Base-by-base conservation (phyloP, 768 basidiomycete genomes). In the Pleurotus tuoliensis region DNA sequence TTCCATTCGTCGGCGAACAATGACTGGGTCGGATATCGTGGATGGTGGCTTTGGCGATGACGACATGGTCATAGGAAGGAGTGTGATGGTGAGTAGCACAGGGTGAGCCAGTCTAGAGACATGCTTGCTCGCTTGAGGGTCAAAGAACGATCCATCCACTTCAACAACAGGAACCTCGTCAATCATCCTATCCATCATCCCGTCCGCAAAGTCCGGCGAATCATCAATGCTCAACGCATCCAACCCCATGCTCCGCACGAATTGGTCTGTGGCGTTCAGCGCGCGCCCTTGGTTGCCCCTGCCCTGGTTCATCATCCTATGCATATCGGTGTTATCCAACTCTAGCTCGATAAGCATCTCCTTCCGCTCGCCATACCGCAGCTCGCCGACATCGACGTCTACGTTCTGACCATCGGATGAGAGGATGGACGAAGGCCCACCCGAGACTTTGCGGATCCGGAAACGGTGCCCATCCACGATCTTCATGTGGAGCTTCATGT, bases 311-410 rank as follows among this genome's bases (percentile, higher is more conserved):
- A 70, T 60, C 62, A 70, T 60, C 60, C 72, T 73, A 55, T 78
- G 79, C 62, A 76, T 68, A 56, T 92, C 88, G 54, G 77, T 74
- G 64, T 92, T 91, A 66, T 94, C 90, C 58, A 97, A 81, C 73
- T 99, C 97, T 51, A 96, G 80, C 73, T 99, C 96, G 59, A 99
- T 84, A 18, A 99, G 80, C 84, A 99, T 94, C 81, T 99, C 97
- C 73, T 96, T 92, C 66, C 85, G 82, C 76, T 98, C 95, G n/a
- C 97, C 97, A 66, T 92, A 95, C 55, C 94, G 80, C 64, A 98
- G 75, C 73, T 98, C 96, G 40, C 93, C 90, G 18, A 98, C 80
- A 66, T 98, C 94, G 57, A 98, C 86, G 68, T 99, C 95, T 46
- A 96, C 94, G 66, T 98, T 88, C 66, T 91, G 87, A 4, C 97